Conservation (phyloP, 2,329 filamentous ascomycete species). For the Colletotrichum cordylinicola region DNA sequence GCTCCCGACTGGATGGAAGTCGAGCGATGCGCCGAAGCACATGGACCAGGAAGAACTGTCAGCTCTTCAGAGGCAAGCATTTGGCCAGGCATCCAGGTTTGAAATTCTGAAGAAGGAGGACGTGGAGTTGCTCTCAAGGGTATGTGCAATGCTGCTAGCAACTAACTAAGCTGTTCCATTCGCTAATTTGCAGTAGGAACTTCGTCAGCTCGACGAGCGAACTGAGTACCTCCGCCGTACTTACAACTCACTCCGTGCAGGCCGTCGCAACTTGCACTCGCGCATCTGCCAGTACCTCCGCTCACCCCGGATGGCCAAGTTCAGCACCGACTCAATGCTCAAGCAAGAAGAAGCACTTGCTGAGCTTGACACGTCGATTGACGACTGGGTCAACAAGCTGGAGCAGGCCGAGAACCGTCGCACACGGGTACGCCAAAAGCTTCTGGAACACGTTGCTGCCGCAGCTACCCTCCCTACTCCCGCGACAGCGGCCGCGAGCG, state of each 20-base stretch:
- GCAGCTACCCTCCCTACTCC: conserved; percentile 59
- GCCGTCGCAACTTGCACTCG: conserved; percentile 76
- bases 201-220: conserved; percentile 77
- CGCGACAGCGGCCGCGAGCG: conserved; percentile 36
- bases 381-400: conserved; percentile 82
- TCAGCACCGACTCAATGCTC: conserved; percentile 76
- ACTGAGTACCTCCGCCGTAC: conserved; percentile 81
- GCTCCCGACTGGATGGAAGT: conserved; percentile 63
- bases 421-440: conserved; percentile 76
- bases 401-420: conserved; percentile 81
- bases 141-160: conserved; percentile 35
- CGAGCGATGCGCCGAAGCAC: conserved; percentile 55
- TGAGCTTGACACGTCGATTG: conserved; percentile 78
- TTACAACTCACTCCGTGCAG: conserved; percentile 76
- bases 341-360: conserved; percentile 82
- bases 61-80: conserved; percentile 63
- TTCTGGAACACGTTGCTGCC: conserved; percentile 82
- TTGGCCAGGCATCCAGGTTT: conserved; percentile 67
- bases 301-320: conserved; percentile 72
- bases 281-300: conserved; percentile 81
- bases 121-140: conserved; percentile 69
- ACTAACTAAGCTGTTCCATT: not conserved
- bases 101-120: conserved; percentile 68
- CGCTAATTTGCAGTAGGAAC: conserved; percentile 57
- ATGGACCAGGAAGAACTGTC: conserved; percentile 55